phyloP scores from a whole-genome alignment of 352 stramenopile genomes.

The Globisporangium cederbergense region DNA sequence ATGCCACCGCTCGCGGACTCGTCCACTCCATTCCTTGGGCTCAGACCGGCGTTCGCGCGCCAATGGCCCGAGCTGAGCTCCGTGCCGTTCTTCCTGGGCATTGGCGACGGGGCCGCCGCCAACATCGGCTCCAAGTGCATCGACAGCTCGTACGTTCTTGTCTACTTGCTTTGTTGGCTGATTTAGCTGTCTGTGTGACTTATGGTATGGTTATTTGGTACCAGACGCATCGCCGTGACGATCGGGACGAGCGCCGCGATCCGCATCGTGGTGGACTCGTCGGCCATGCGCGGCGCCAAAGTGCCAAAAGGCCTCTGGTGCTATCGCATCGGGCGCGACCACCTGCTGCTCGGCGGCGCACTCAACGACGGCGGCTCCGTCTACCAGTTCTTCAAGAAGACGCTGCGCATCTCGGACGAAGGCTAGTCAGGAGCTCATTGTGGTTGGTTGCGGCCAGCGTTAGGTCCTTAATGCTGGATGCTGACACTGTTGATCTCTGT shows the following conservation, averaged over 20 bases:
- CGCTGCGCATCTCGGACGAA: conserved; percentile 53
- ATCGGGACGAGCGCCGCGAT: conserved; percentile 93
- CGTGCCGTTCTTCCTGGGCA: conserved; percentile 84
- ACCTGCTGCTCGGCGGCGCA: conserved; percentile 90
- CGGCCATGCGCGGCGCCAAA: conserved; percentile 45
- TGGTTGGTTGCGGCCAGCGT: neutral
- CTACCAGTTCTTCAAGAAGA: conserved; percentile 87
- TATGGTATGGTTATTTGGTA: neutral
- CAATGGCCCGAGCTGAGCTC: conserved; percentile 71
- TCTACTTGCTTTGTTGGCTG: neutral
- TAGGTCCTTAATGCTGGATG: neutral
- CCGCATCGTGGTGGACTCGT: conserved; percentile 76
- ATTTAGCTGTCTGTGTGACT: neutral
- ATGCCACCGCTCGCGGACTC: conserved; percentile 73
- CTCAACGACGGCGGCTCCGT: conserved; percentile 97
- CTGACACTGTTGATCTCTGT: too few relatives aligned
- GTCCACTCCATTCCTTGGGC: conserved; percentile 51
- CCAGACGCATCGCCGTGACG: conserved; percentile 89
- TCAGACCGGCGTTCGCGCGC: conserved; percentile 49
- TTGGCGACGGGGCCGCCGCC: conserved; percentile 91
- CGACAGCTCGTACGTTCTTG: conserved; percentile 41
- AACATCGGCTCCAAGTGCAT: conserved; percentile 95
- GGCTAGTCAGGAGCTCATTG: conserved; percentile 25
- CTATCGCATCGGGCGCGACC: conserved; percentile 87
- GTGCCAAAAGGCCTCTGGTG: conserved; percentile 92